Percentiles rank a stretch among this genome's conserved stretches.
phyloP scores from a whole-genome alignment of 768 basidiomycete genomes.

The Rhizopogon vulgaris region DNA sequence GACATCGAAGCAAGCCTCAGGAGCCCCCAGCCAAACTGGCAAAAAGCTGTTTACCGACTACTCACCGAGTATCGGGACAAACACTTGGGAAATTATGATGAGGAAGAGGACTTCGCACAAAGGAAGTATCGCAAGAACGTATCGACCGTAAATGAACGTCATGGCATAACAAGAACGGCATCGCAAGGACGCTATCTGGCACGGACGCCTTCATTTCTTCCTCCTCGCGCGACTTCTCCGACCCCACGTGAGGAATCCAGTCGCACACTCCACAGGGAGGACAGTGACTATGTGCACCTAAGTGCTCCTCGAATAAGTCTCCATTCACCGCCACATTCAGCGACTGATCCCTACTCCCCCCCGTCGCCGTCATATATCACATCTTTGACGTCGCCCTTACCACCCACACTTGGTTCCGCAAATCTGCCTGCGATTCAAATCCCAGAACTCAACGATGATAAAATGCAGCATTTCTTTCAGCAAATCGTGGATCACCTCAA shows the following conservation, averaged over 20 bases:
- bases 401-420: slow-evolving; percentile 23
- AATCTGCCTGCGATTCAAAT: slow-evolving; percentile 45
- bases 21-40: slow-evolving; percentile 74
- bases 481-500: slow-evolving; percentile 80
- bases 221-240: slow-evolving; percentile 50
- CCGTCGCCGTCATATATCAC: slow-evolving; percentile 18
- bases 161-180: slow-evolving; percentile 15
- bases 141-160: slow-evolving; percentile 22
- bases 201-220: slow-evolving; percentile 33
- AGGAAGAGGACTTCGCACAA: slow-evolving; percentile 48
- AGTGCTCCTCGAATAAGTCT: slow-evolving; percentile 19
- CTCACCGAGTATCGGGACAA: slow-evolving; percentile 78
- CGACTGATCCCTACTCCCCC: slow-evolving; percentile 10
- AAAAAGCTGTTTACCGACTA: slow-evolving; percentile 92
- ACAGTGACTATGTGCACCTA: slow-evolving; percentile 9
- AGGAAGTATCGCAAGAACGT: slow-evolving; percentile 30
- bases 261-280: slow-evolving; percentile 18
- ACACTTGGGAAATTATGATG: slow-evolving; percentile 68
- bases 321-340: slow-evolving; percentile 19
- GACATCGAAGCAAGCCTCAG: slow-evolving; percentile 66
- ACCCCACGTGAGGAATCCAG: slow-evolving; percentile 52
- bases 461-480: slow-evolving; percentile 78
- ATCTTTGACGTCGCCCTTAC: slow-evolving; percentile 23
- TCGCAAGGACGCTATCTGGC: slow-evolving; percentile 20
- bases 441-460: slow-evolving; percentile 69